phyloP scores from a whole-genome alignment of 2,329 filamentous ascomycete genomes.

The Gyromitra esculenta region DNA sequence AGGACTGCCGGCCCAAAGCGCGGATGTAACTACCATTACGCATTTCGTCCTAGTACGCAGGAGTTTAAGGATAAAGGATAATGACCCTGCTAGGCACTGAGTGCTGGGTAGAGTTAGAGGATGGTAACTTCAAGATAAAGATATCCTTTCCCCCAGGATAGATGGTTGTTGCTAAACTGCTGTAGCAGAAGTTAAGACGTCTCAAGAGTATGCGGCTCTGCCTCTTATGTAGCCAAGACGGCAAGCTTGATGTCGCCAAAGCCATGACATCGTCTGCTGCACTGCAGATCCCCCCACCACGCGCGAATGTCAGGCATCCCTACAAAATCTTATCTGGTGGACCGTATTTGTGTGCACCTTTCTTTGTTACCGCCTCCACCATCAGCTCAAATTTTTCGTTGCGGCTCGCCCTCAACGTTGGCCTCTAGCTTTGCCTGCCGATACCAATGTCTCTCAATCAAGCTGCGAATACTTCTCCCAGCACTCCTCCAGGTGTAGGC shows the following conservation, averaged over 20 bases:
- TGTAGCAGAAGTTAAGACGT: constrained; percentile 14
- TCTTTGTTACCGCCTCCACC: background rate
- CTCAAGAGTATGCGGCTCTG: constrained; percentile 28
- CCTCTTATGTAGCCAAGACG: constrained; percentile 43
- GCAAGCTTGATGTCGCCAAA: constrained; percentile 14
- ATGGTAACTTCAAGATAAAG: background rate
- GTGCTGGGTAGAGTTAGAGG: background rate
- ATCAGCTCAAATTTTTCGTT: background rate
- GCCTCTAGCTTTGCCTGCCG: background rate
- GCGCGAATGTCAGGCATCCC: constrained; percentile 1
- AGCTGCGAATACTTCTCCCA: constrained; percentile 4
- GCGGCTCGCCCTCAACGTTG: background rate
- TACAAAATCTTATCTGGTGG: background rate
- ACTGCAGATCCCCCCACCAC: constrained; percentile 34
- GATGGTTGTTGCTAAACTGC: background rate
- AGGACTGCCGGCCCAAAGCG: constrained; percentile 54
- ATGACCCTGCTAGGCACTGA: background rate
- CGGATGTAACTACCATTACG: constrained; percentile 55
- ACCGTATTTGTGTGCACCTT: background rate
- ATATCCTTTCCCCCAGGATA: background rate
- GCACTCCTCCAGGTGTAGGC: background rate
- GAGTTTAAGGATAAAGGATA: background rate
- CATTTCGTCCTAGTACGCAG: constrained; percentile 38
- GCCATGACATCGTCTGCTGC: constrained; percentile 38
- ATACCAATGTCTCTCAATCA: constrained; percentile 38